Evolutionary conservation across 345 rosid species (phyloP).

Genomic region (Brassica nigra): DNA sequence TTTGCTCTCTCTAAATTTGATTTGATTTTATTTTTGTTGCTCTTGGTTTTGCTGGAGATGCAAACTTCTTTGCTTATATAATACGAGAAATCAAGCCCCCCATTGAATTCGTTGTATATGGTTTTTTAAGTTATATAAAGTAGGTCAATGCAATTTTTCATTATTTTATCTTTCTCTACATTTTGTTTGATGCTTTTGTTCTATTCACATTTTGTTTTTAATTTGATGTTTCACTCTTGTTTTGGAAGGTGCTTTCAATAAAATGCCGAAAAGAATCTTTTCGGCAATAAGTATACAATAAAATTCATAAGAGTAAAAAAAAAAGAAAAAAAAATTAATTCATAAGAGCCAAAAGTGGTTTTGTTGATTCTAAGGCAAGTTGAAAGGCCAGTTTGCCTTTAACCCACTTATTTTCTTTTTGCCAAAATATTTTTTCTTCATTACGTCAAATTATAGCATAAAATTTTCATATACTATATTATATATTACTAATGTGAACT

Average conservation of each 20-base stretch:
- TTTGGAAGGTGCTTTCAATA: constrained; percentile 8
- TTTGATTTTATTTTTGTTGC: constrained; percentile 29
- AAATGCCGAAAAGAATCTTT: background rate
- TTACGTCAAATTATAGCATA: background rate
- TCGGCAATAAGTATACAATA: background rate
- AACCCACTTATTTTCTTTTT: constrained; percentile 13
- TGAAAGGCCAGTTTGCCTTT: constrained; percentile 40
- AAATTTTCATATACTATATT: background rate
- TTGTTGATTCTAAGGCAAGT: constrained; percentile 32
- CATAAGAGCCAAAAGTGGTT: constrained; percentile 36
- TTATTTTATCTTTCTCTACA: constrained; percentile 11
- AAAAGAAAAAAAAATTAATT: background rate
- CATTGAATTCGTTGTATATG: background rate
- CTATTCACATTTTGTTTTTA: constrained; percentile 14
- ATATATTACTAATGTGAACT: background rate
- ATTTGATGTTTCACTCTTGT: background rate
- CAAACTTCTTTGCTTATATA: constrained; percentile 50
- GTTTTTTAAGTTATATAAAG: background rate
- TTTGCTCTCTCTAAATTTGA: background rate
- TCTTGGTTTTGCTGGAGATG: constrained; percentile 39
- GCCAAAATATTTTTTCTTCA: background rate
- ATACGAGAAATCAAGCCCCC: constrained; percentile 24
- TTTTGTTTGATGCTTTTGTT: constrained; percentile 31
- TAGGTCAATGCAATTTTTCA: background rate
- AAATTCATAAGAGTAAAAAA: background rate